Evolutionary conservation across 225 moss, liverwort and hornwort species (phyloP), one percentile per base, ranked within the genome.

Genomic region (Thuidium tamariscinum): DNA sequence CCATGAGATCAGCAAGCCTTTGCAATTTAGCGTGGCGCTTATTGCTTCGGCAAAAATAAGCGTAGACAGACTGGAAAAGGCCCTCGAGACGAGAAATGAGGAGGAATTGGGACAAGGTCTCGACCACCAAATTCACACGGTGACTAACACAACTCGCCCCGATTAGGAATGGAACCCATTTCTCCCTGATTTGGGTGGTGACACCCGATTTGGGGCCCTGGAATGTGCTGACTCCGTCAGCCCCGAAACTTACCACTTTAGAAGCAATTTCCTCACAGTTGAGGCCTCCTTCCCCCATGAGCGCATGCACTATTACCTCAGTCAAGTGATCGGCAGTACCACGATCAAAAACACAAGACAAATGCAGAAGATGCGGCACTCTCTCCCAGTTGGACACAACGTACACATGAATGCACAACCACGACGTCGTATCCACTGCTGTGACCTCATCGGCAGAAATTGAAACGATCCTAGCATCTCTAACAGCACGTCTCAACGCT

Each of bases 1-100:
- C 65, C 10, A 65, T 65, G 10, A n/a, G 19, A n/a, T 65, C 7
- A n/a, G 3, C 30, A 0, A 62, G 15, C 62, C 7, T 30, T 4
- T 32, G 16, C 30, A 62, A 62, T 5, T 63, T 6, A 32, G 14
- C 16, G 16, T 63, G 32, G 8, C 2, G 8, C 8, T 16, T 61
- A 3, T 61, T 61, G 14, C 6, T 29, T 3, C 3, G 13, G 3
- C 29, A 61, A 2, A 29, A 29, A 3, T 61, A 61, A 3, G 29
- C 2, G 2, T 61, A 14, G 3, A 61, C 1, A 0, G 14, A 61
- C 1, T 29, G 0, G 0, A 61, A 61, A 0, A 61, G 5, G 1
- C 15, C 61, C 1, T 61, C 29, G 1, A 61, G 7, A 0, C 13
- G 6, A 1, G 29, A 29, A 0, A 61, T 29, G 3, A 61, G 6